These are phyloP conservation scores for Scytalidium lignicola DNA, from an alignment of 2,329 filamentous ascomycete genomes.

Conservation along the genomic window DNA sequence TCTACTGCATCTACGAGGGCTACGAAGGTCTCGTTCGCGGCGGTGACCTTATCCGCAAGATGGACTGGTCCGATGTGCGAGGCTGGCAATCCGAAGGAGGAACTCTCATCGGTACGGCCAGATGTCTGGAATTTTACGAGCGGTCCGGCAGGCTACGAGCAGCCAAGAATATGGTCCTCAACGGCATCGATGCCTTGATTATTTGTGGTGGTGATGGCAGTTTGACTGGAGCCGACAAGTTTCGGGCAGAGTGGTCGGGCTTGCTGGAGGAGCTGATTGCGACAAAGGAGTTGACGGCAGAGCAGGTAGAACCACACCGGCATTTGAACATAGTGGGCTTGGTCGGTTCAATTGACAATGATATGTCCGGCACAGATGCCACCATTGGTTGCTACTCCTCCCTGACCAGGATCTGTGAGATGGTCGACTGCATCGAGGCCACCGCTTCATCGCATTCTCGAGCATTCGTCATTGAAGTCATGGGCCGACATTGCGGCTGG, in stretches of 20 bases:
- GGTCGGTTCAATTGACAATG: slow-evolving; percentile 97
- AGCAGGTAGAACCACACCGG: slow-evolving; percentile 70
- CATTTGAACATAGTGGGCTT: slow-evolving; percentile 94
- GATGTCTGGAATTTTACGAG: slow-evolving; percentile 89
- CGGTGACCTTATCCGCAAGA: slow-evolving; percentile 79
- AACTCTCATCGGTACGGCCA: slow-evolving; percentile 90
- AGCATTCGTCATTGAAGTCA: slow-evolving; percentile 96
- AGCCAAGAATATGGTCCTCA: slow-evolving; percentile 89
- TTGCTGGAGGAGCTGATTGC: slow-evolving; percentile 79
- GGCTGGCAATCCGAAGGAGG: slow-evolving; percentile 92
- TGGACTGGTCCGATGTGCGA: slow-evolving; percentile 90
- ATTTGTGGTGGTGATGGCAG: slow-evolving; percentile 97
- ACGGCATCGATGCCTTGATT: slow-evolving; percentile 91
- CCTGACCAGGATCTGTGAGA: slow-evolving; percentile 86
- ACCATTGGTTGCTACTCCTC: slow-evolving; percentile 97
- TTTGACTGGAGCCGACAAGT: slow-evolving; percentile 90
- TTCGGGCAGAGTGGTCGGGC: slow-evolving; percentile 86
- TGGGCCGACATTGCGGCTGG: slow-evolving; percentile 98
- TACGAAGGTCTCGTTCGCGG: slow-evolving; percentile 93
- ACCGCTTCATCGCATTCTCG: slow-evolving; percentile 91
- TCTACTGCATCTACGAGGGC: slow-evolving; percentile 82
- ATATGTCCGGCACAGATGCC: slow-evolving; percentile 93
- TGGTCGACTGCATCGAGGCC: slow-evolving; percentile 94
- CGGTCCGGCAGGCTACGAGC: slow-evolving; percentile 76
- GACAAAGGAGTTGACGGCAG: slow-evolving; percentile 62